Evolutionary conservation across 2,329 filamentous ascomycete genomes (phyloP), one percentile per base, ranked within the genome.

Genomic region (Colletotrichum sp.): DNA sequence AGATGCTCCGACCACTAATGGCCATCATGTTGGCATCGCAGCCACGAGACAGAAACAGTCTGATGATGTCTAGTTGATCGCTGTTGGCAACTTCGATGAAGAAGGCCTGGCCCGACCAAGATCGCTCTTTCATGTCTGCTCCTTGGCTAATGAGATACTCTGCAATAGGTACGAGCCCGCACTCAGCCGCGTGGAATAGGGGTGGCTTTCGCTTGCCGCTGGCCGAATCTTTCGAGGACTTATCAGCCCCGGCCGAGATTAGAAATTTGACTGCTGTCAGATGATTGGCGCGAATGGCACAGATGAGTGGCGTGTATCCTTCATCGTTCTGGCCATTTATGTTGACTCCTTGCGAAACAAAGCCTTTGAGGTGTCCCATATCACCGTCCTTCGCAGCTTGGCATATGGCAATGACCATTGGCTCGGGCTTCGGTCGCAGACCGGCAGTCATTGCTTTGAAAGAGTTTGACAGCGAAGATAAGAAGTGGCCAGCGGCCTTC

Each of bases 241-340:
- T 76, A 39, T 82, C 81, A 2, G 81, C 84, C 1, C 84, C 85
- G 1, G 81, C 77, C 0, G 79, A 77, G 18, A 87, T 65, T 1
- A 87, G 82, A 16, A 84, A 79, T 2, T 79, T 77, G 16, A 83
- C 83, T 1, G 83, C 83, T 0, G 82, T 80, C 15, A 78, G 77
- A n/a, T 84, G 80, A 52, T 85, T 79, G 1, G 79, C 80, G 1
- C 81, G n/a, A 5, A 85, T 80, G 8, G 85, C 84, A 10, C 84
- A 84, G 34, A 82, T 81, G 13, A 86, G 76, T 2, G 85, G 80
- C 0, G 82, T 84, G 36, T 84, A 81, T 2, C 84, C 81, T 7
- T 84, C 78, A 3, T 83, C 85, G 34, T 86, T 82, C n/a, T 81
- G 80, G 5, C 84, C 84, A 69, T 85, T 82, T 32, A 85, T 80